Base-by-base conservation (phyloP, 352 stramenopile genomes). In the Pythium pyrilobum region DNA sequence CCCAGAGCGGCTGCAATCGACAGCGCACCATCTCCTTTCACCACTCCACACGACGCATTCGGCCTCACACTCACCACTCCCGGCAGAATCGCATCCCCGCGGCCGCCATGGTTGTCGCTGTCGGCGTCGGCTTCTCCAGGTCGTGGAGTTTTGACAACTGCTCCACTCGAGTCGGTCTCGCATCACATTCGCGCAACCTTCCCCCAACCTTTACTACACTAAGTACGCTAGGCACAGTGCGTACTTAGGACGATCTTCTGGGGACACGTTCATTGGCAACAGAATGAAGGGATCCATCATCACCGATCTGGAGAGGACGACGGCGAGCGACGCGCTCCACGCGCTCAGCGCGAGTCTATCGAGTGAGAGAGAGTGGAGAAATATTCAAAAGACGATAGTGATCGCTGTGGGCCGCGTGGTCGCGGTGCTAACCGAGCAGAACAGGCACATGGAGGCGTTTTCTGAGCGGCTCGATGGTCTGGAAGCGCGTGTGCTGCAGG, bases 61-160 rank as follows among this genome's bases (percentile, higher is more conserved):
- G 34, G 16, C 21, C 12, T 5, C 27, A 21, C 5, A 82, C 81
- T 58, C 53, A 95, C 84, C 84, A 95, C 67, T 95, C 84, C 46
- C 78, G 72, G 68, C 84, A 95, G 66, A 95, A 95, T 55, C 84
- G 84, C 80, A 95, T 95, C 42, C 84, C 81, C 51, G 84, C 81
- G 43, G 84, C 73, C 58, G 84, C 63, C 80, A 90, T 90, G 49
- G 25, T 67, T 51, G 52, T 28, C 56, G 36, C 39, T 60, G 31
- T 38, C 45, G 11, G 28, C 42, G 40, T 32, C 16, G 7, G 40
- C 24, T 31, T 53, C 16, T 33, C 33, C 28, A 44, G 23, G 31
- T 52, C 25, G 54, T 51, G 45, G 44, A 34, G 24, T 34, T 44
- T 43, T n/a, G 32, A 29, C 46, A 62, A 52, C 46, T 56, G 47